phyloP scores from a whole-genome alignment of 768 basidiomycete species.

The Xerocomus potaroensis region DNA sequence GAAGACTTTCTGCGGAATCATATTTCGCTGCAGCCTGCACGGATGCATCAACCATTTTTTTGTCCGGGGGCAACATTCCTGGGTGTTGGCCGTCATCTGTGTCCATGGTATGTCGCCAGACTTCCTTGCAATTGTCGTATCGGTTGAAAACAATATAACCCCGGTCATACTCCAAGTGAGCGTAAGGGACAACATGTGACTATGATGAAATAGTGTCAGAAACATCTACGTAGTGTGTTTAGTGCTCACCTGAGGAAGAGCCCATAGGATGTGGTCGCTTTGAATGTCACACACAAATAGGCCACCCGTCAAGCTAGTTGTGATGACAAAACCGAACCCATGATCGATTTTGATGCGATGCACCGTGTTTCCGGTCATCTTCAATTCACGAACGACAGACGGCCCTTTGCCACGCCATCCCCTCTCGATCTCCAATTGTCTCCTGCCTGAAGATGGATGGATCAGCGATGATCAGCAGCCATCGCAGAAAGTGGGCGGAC shows the following conservation, averaged over 20 bases:
- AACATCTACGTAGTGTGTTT: too few species aligned
- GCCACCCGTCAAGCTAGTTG: constrained; percentile 53
- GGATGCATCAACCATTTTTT: constrained; percentile 23
- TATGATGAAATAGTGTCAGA: constrained; percentile 5
- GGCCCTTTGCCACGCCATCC: constrained; percentile 55
- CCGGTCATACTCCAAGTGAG: constrained; percentile 69
- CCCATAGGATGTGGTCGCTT: constrained; percentile 53
- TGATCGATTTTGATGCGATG: constrained; percentile 81
- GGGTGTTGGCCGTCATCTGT: constrained; percentile 23
- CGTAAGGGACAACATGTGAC: constrained; percentile 31
- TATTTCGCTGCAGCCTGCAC: constrained; percentile 15
- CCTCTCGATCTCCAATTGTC: constrained; percentile 40
- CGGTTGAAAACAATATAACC: constrained; percentile 74
- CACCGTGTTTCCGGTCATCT: constrained; percentile 36
- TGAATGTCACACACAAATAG: constrained; percentile 55
- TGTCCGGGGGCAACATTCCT: constrained; percentile 32
- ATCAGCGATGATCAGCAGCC: constrained; percentile 9
- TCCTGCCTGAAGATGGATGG: constrained; percentile 36
- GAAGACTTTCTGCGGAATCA: constrained; percentile 10
- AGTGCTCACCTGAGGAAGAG: constrained; percentile 49
- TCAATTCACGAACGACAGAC: constrained; percentile 35
- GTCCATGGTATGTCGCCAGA: constrained; percentile 54
- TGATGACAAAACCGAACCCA: constrained; percentile 52
- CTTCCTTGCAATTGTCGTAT: constrained; percentile 52
- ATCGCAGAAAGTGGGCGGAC: constrained; percentile 32